Evolutionary conservation across 108 stramenopile genomes (phyloP), one percentile per base, ranked within the genome.

Genomic region (Fragilaria radians): DNA sequence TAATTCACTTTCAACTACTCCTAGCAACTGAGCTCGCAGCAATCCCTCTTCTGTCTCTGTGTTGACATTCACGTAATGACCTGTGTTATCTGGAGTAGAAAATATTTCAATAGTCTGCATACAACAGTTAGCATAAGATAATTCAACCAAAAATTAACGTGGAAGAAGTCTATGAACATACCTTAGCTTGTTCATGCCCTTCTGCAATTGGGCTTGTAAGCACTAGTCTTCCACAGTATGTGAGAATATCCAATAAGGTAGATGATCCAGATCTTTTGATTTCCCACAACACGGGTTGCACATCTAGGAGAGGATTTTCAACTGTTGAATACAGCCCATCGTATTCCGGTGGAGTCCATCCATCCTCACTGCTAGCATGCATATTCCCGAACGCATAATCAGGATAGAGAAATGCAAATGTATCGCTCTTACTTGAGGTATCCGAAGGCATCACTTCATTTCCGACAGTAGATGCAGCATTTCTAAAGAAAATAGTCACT

Each of bases 41-140:
- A 79, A 58, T n/a, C 78, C 78, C 28, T 59, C 71, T 3, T 36
- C 31, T 1, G 74, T 76, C 48, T 48, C 69, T 14, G 63, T 60
- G 31, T 79, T 71, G 31, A 79, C 78, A 54, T 79, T 79, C 4
- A 76, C 71, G 59, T 79, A 79, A 53, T 45, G 55, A n/a, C n/a
- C n/a, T n/a, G n/a, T n/a, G n/a, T n/a, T n/a, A n/a, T n/a, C n/a
- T n/a, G n/a, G n/a, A n/a, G n/a, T n/a, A n/a, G n/a, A n/a, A n/a
- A n/a, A n/a, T n/a, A n/a, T n/a, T n/a, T n/a, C n/a, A n/a, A n/a
- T n/a, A n/a, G n/a, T n/a, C n/a, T n/a, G n/a, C n/a, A n/a, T n/a
- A n/a, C n/a, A n/a, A n/a, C n/a, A n/a, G n/a, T n/a, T n/a, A n/a
- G n/a, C n/a, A n/a, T n/a, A 1, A 4, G 47, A 1, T 1, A 48